These are phyloP conservation scores for Podaxis rugospora DNA, from an alignment of 768 basidiomycete genomes.

Conservation along the genomic window DNA sequence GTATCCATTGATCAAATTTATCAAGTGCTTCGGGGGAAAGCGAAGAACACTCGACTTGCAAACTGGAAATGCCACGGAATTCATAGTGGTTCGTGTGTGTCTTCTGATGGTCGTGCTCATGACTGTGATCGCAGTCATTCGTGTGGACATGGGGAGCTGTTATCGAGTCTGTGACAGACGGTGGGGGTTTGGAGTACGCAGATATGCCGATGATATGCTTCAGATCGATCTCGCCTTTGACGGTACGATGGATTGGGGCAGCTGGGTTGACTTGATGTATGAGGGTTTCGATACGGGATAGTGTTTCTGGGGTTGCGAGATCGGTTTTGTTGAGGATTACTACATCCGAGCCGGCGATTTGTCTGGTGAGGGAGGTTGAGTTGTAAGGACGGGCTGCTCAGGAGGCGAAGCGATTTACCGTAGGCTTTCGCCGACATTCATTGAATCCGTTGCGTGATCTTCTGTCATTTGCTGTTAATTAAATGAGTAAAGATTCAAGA, in stretches of 20 bases:
- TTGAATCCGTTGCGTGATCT: constrained; percentile 52
- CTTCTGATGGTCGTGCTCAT: constrained; percentile 28
- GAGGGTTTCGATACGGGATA: constrained; percentile 48
- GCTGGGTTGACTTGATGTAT: constrained; percentile 80
- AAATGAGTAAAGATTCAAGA: not conserved
- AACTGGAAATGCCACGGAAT: constrained; percentile 76
- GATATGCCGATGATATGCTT: constrained; percentile 72
- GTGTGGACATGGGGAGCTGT: constrained; percentile 19
- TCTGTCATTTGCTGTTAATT: constrained; percentile 77
- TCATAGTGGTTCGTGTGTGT: constrained; percentile 57
- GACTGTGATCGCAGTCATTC: constrained; percentile 27
- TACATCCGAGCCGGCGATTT: constrained; percentile 91
- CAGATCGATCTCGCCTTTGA: constrained; percentile 71
- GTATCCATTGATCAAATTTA: constrained; percentile 76
- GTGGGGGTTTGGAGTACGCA: constrained; percentile 58
- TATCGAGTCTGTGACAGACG: constrained; percentile 16
- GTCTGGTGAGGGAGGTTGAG: constrained; percentile 45
- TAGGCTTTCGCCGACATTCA: constrained; percentile 66
- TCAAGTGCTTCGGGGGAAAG: constrained; percentile 45
- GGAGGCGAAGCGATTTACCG: constrained; percentile 41
- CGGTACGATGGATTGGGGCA: constrained; percentile 68
- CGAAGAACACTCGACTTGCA: constrained; percentile 65
- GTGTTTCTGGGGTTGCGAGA: constrained; percentile 45
- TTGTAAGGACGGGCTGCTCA: not conserved
- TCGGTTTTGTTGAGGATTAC: constrained; percentile 92